Conservation (phyloP, 176 grass and related monocot species). For the Puccinellia tenuiflora region DNA sequence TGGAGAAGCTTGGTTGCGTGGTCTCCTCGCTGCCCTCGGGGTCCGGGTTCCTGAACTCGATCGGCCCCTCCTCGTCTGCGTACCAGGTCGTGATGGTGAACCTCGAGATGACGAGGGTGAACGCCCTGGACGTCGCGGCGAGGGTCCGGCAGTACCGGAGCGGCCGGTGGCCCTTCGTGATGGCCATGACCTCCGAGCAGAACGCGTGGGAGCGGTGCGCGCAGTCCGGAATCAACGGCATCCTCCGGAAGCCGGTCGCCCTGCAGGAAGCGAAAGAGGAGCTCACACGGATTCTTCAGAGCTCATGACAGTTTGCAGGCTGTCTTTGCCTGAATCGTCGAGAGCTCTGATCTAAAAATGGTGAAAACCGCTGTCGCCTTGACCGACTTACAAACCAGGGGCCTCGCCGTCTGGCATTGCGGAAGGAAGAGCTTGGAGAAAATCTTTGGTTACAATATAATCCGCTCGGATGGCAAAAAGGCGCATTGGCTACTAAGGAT, state of each 20-base stretch:
- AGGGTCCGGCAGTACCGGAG: conserved; percentile 50
- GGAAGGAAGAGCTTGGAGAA: background rate
- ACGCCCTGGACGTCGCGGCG: conserved; percentile 46
- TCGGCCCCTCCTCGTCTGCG: conserved; percentile 16
- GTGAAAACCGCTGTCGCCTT: background rate
- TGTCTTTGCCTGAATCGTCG: background rate
- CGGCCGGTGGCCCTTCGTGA: conserved; percentile 49
- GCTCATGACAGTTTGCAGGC: conserved; percentile 2
- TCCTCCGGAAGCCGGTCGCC: conserved; percentile 43
- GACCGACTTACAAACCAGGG: background rate
- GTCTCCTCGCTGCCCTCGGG: conserved; percentile 52
- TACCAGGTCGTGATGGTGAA: conserved; percentile 62
- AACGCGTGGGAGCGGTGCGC: conserved; percentile 65
- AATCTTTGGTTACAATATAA: background rate
- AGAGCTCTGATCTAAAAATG: background rate
- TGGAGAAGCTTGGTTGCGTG: conserved; percentile 65
- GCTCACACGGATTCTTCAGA: conserved; percentile 43
- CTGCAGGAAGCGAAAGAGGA: conserved; percentile 42
- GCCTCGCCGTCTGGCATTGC: background rate
- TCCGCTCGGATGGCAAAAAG: background rate
- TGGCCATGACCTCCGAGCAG: conserved; percentile 51
- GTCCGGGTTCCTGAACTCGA: conserved; percentile 40
- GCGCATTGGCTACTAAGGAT: background rate
- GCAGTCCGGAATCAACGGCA: conserved; percentile 34
- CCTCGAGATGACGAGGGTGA: conserved; percentile 42